A percentile compares a stretch with the other conserved stretches of the same genome.
phyloP scores from a whole-genome alignment of 2,329 filamentous ascomycete species.

The Triangularia setosa region DNA sequence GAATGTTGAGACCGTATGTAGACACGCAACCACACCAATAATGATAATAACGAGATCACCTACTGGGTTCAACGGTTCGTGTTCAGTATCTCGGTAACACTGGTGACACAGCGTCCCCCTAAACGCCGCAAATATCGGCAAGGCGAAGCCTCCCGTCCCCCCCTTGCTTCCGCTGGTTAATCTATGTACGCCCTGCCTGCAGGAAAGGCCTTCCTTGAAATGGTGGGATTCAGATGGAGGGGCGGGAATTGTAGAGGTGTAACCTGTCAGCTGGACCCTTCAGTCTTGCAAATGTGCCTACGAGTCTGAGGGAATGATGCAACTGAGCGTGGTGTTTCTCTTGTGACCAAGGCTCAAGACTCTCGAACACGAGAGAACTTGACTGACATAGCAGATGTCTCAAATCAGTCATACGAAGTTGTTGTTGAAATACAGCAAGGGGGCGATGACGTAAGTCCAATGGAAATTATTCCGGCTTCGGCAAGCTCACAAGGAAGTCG shows the following conservation, averaged over 20 bases:
- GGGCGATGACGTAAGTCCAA: not conserved
- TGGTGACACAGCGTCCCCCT: not conserved
- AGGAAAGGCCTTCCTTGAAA: not conserved
- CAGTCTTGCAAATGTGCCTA: not conserved
- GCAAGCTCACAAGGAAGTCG: not conserved
- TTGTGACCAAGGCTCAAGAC: not conserved
- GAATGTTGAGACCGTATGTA: not conserved
- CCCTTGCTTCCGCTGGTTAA: not conserved
- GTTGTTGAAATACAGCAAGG: not conserved
- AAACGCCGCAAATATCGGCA: slow-evolving; percentile 1
- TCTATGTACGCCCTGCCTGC: not conserved
- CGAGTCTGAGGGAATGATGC: not conserved
- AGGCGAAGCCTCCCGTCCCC: not conserved
- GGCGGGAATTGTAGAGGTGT: not conserved
- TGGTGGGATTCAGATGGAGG: not conserved
- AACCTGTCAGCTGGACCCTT: slow-evolving; percentile 5
- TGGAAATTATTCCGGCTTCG: not conserved
- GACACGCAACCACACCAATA: not conserved
- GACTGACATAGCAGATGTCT: not conserved
- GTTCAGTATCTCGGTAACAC: not conserved
- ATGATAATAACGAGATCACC: not conserved
- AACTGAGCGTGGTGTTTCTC: not conserved
- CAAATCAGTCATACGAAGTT: not conserved
- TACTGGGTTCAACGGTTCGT: not conserved
- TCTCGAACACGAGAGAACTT: not conserved